A percentile compares a stretch with the other conserved stretches of the same genome.
phyloP scores from a whole-genome alignment of 2,329 filamentous ascomycete species.

The Calonectria pauciramosa region DNA sequence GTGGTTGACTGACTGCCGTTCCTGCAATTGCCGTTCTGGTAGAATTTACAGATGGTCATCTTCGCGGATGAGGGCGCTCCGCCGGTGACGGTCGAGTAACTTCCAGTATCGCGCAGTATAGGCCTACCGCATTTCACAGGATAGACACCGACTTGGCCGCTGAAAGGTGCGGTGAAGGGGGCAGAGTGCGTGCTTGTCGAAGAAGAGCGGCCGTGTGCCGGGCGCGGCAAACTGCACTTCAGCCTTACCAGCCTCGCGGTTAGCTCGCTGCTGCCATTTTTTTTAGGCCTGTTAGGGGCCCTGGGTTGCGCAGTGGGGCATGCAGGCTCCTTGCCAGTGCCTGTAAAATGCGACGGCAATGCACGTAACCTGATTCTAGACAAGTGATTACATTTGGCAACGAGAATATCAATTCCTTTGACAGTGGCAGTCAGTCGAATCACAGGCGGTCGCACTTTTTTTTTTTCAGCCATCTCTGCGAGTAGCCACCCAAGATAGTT shows the following conservation, averaged over 20 bases:
- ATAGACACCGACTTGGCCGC: background rate
- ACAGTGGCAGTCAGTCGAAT: background rate
- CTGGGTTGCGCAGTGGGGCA: background rate
- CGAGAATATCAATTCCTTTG: background rate
- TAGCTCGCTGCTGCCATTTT: background rate
- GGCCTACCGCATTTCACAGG: slow-evolving; percentile 40
- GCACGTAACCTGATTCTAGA: background rate
- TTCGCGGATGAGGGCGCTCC: slow-evolving; percentile 27
- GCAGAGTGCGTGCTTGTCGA: background rate
- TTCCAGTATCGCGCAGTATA: slow-evolving; percentile 26
- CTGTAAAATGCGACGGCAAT: background rate
- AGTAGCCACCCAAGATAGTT: background rate
- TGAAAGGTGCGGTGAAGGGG: background rate
- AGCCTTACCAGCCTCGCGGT: slow-evolving; percentile 46
- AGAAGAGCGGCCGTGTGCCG: slow-evolving; percentile 6
- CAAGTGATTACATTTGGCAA: background rate
- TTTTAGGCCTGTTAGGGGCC: slow-evolving; percentile 19
- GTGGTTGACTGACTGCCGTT: slow-evolving; percentile 60
- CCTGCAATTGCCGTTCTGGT: slow-evolving; percentile 65
- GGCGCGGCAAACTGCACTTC: slow-evolving; percentile 20
- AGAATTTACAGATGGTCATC: slow-evolving; percentile 64
- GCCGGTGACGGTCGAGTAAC: slow-evolving; percentile 27
- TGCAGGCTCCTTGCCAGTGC: background rate
- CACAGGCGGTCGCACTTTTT: background rate
- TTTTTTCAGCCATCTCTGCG: background rate